Conservation (phyloP, 2,329 filamentous ascomycete genomes). For the Plectosphaerella sp. region DNA sequence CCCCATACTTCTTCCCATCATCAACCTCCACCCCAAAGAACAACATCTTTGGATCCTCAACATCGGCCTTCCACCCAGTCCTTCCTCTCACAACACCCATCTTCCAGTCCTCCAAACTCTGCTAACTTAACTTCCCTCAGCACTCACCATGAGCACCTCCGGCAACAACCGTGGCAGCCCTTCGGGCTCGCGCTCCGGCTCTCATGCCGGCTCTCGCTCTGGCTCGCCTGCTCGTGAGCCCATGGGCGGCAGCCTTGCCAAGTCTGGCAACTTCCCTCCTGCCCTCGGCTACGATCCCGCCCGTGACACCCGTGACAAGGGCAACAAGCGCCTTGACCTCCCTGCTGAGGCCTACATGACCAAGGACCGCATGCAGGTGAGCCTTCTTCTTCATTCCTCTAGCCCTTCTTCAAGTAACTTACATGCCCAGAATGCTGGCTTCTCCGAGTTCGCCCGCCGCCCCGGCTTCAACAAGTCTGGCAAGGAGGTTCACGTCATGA, state of each 20-base stretch:
- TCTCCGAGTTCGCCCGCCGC: conserved; percentile 36
- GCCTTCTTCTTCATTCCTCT: conserved; percentile 6
- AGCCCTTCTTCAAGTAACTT: conserved; percentile 5
- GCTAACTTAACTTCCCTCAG: not conserved
- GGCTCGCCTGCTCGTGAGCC: not conserved
- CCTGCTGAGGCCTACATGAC: conserved; percentile 51
- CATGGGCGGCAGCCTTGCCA: not conserved
- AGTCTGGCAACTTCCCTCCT: conserved; percentile 6
- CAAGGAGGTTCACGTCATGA: conserved; percentile 45
- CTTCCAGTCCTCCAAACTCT: not conserved
- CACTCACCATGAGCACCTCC: not conserved
- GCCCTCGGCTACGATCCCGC: conserved; percentile 41
- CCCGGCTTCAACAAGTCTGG: conserved; percentile 56
- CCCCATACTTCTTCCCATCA: not conserved
- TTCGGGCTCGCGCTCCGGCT: not conserved
- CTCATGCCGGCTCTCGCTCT: not conserved
- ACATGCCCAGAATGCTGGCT: conserved; percentile 15
- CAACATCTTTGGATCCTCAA: no score
- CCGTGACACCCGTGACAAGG: conserved; percentile 24
- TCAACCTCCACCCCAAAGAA: not conserved
- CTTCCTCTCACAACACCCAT: not conserved
- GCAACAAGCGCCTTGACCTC: conserved; percentile 49
- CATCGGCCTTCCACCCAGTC: not conserved
- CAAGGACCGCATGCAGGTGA: conserved; percentile 18
- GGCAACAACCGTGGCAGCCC: not conserved